These are phyloP conservation scores for Colletotrichum neosansevieriae DNA, from an alignment of 2,329 filamentous ascomycete genomes.

Conservation along the genomic window DNA sequence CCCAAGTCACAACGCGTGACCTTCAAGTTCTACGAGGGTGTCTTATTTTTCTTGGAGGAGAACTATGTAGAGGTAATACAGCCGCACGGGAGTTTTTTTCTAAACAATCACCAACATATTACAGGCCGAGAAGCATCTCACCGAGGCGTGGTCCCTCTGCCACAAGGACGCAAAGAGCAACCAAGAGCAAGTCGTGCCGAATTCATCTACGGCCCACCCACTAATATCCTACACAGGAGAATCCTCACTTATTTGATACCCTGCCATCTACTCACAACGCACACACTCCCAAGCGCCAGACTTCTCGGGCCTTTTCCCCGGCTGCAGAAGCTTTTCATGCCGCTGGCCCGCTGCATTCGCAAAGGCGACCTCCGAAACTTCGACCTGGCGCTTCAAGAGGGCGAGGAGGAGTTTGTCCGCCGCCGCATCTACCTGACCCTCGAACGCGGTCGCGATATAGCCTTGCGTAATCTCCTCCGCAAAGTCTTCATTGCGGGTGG, in stretches of 20 bases:
- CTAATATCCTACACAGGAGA: slow-evolving; percentile 63
- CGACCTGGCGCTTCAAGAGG: slow-evolving; percentile 81
- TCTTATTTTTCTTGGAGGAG: slow-evolving; percentile 94
- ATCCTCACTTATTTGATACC: slow-evolving; percentile 97
- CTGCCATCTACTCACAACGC: slow-evolving; percentile 88
- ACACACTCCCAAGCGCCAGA: slow-evolving; percentile 80
- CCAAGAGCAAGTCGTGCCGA: slow-evolving; percentile 73
- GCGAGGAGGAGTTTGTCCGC: slow-evolving; percentile 94
- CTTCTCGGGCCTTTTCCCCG: slow-evolving; percentile 82
- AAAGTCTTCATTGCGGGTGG: slow-evolving; percentile 91
- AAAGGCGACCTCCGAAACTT: slow-evolving; percentile 86
- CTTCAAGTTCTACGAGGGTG: slow-evolving; percentile 95
- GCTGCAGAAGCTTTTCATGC: slow-evolving; percentile 82
- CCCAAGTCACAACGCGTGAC: slow-evolving; percentile 93
- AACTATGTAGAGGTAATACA: slow-evolving; percentile 80
- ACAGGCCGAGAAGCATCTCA: slow-evolving; percentile 83
- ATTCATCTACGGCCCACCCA: not conserved
- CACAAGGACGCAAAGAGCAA: slow-evolving; percentile 80
- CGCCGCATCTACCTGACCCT: slow-evolving; percentile 94
- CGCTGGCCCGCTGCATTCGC: slow-evolving; percentile 83
- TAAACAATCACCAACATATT: not conserved
- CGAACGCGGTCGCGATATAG: slow-evolving; percentile 91
- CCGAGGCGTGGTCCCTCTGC: slow-evolving; percentile 85
- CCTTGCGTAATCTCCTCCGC: slow-evolving; percentile 88
- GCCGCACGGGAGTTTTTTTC: not conserved